Evolutionary conservation across 257 asterid genomes (phyloP).

Genomic region (Solanum tarapatanum): DNA sequence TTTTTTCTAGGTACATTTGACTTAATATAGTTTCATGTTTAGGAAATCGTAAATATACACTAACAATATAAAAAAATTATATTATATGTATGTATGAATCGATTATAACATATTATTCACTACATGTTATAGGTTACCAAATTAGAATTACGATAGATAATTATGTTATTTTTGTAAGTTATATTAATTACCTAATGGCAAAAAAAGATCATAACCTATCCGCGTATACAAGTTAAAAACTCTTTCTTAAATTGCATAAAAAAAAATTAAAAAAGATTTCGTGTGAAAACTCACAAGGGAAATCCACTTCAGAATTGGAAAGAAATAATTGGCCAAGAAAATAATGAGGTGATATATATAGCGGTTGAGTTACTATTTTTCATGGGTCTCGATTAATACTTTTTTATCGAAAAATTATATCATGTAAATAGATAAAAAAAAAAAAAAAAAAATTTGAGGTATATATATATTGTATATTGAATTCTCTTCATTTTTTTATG

Average conservation of each 20-base stretch:
- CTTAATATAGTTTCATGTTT: background rate
- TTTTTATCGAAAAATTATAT: background rate
- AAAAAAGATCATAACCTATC: background rate
- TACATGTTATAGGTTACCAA: background rate
- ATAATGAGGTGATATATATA: background rate
- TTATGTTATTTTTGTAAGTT: background rate
- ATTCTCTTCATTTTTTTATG: background rate
- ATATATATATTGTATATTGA: background rate
- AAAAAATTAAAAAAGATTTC: background rate
- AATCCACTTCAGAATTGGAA: background rate
- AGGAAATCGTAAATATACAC: background rate
- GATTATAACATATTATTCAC: background rate
- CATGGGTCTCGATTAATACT: background rate
- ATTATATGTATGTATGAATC: accelerated
- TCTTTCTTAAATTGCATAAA: background rate
- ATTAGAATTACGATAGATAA: background rate
- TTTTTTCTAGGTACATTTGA: background rate
- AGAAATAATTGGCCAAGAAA: too few species aligned
- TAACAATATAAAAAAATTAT: background rate
- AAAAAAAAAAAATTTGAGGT: too few species aligned
- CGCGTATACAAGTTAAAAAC: background rate
- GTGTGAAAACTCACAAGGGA: background rate
- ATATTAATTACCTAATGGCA: background rate
- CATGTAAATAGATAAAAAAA: background rate
- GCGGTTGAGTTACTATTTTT: background rate